Evolutionary conservation across 2,329 filamentous ascomycete species (phyloP).

Genomic region (Xylariaceae sp.): DNA sequence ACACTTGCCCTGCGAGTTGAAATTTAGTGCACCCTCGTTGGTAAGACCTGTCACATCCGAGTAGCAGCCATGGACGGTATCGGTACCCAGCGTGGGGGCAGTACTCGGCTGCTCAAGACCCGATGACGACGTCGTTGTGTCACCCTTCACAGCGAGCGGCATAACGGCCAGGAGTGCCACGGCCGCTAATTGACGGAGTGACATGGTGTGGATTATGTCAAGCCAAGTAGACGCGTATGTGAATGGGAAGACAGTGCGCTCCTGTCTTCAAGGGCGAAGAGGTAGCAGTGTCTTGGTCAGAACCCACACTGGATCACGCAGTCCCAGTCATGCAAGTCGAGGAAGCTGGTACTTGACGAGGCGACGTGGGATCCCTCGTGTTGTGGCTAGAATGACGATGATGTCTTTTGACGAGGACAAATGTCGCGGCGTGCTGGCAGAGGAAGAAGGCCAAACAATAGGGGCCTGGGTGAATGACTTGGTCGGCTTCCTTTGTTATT

Average conservation of each 20-base stretch:
- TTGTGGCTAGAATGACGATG: slow-evolving; percentile 2
- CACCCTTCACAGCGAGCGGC: slow-evolving; percentile 13
- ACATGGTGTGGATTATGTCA: slow-evolving; percentile 15
- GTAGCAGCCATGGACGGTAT: slow-evolving; percentile 46
- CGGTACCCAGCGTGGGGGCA: slow-evolving; percentile 28
- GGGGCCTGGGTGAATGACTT: slow-evolving; percentile 10
- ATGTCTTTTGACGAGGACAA: slow-evolving; percentile 7
- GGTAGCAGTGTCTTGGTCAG: background rate
- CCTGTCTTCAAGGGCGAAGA: background rate
- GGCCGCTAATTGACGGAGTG: slow-evolving; percentile 17
- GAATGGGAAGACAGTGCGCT: slow-evolving; percentile 5
- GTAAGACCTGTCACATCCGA: slow-evolving; percentile 33
- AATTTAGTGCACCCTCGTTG: slow-evolving; percentile 14
- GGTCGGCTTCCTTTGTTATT: slow-evolving; percentile 9
- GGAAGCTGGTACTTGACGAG: background rate
- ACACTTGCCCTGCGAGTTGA: slow-evolving; percentile 37
- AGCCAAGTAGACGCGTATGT: slow-evolving; percentile 4
- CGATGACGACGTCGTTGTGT: slow-evolving; percentile 5
- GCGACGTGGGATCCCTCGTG: background rate
- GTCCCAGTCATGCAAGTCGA: slow-evolving; percentile 10
- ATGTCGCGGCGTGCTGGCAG: too few relatives aligned
- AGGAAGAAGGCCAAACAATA: slow-evolving; percentile 14
- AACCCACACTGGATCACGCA: slow-evolving; percentile 4
- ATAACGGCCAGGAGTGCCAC: slow-evolving; percentile 19
- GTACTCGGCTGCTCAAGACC: slow-evolving; percentile 27